A percentile compares a stretch with the other conserved stretches of the same genome.
phyloP scores from a whole-genome alignment of 2,329 filamentous ascomycete species.

The Penicillium sp. region DNA sequence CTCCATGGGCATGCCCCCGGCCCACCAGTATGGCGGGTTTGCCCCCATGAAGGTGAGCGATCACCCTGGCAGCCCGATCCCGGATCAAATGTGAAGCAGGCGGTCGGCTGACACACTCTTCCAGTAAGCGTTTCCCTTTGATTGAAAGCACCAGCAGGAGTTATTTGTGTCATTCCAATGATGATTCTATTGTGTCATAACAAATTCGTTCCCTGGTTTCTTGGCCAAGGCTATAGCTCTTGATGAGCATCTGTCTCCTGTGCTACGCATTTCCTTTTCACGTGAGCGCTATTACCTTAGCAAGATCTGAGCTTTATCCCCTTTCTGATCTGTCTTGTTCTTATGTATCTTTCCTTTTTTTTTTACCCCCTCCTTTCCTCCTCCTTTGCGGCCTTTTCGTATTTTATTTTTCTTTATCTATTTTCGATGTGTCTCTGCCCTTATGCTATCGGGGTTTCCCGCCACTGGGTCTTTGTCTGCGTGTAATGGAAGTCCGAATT shows the following conservation, averaged over 20 bases:
- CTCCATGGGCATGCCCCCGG: conserved; percentile 65
- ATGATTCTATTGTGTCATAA: conserved; percentile 43
- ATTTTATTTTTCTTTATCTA: conserved; percentile 12
- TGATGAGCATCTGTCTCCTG: conserved; percentile 43
- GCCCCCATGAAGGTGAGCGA: conserved; percentile 63
- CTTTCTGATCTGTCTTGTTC: conserved; percentile 17
- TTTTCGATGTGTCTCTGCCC: conserved; percentile 15
- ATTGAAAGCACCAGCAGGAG: conserved; percentile 45
- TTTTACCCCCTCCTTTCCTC: conserved; percentile 13
- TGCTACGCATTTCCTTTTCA: conserved; percentile 41
- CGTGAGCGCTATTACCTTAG: conserved; percentile 42
- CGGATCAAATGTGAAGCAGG: conserved; percentile 29
- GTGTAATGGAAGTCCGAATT: conserved; percentile 41
- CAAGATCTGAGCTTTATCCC: conserved; percentile 34
- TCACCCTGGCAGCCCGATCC: conserved; percentile 29
- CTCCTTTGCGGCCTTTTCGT: neutral
- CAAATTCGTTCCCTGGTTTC: conserved; percentile 36
- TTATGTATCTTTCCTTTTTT: conserved; percentile 15
- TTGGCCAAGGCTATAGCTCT: conserved; percentile 41
- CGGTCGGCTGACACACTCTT: conserved; percentile 28
- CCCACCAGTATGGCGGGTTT: conserved; percentile 61
- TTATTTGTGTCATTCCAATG: conserved; percentile 42
- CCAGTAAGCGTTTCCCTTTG: conserved; percentile 39
- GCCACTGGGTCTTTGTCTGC: conserved; percentile 31
- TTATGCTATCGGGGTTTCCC: conserved; percentile 19